Percentiles rank a stretch among this genome's conserved stretches.
Conservation (phyloP, 805 yeast species). For the Metschnikowia proteae region DNA sequence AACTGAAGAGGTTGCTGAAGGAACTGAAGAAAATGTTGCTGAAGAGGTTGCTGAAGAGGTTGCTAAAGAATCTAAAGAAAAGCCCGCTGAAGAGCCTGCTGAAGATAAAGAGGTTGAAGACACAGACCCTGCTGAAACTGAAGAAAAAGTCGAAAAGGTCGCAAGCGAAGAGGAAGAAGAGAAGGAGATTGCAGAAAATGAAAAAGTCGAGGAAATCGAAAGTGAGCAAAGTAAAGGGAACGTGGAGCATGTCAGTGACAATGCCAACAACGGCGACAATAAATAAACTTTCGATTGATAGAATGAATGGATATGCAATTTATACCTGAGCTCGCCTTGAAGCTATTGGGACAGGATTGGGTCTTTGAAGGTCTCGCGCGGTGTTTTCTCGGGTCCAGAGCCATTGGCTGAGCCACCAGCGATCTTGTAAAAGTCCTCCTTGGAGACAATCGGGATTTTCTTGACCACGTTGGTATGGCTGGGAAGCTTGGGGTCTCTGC, state of each 20-base stretch:
- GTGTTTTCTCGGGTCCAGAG: not conserved
- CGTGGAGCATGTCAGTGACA: not conserved
- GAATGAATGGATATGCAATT: not conserved
- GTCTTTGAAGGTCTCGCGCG: not conserved
- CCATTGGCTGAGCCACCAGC: conserved; percentile 2
- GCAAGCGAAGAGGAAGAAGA: not conserved
- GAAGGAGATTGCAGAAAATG: not conserved
- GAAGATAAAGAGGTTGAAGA: too few species aligned
- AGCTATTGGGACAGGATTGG: not conserved
- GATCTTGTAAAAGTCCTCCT: conserved; percentile 8
- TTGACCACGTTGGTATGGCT: conserved; percentile 16
- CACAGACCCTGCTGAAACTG: not conserved
- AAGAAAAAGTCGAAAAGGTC: not conserved
- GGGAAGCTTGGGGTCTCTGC: conserved; percentile 18
- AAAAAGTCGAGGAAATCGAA: not conserved
- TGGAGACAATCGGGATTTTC: conserved; percentile 10
- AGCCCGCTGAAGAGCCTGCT: too few species aligned
- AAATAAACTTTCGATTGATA: too few species aligned
- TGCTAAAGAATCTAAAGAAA: too few species aligned
- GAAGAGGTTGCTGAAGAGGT: too few species aligned
- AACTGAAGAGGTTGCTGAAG: too few species aligned
- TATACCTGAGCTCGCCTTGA: not conserved
- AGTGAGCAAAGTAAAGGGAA: not conserved
- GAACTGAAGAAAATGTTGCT: too few species aligned
- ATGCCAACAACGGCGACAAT: not conserved